Evolutionary conservation across 345 rosid species (phyloP).

Genomic region (Boechera divaricarpa): DNA sequence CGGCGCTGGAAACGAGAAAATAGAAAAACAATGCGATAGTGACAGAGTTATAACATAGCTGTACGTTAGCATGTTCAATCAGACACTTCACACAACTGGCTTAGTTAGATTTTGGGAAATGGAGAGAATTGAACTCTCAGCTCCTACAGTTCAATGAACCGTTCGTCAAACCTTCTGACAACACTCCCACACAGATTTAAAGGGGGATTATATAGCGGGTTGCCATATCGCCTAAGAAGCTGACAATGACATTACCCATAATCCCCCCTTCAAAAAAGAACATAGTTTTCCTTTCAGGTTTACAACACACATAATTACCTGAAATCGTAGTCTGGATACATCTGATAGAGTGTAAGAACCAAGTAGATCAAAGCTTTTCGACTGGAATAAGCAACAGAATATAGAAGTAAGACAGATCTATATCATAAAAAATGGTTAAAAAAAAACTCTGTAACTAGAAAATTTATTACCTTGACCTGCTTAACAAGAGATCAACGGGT

Average conservation of each 20-base stretch:
- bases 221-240: constrained; percentile 95
- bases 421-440: neutral
- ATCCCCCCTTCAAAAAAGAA: constrained; percentile 54
- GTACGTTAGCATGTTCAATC: constrained; percentile 25
- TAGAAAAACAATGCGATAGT: constrained; percentile 47
- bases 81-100: constrained; percentile 30
- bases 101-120: constrained; percentile 62
- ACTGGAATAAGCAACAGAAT: constrained; percentile 58
- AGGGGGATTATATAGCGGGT: constrained; percentile 79
- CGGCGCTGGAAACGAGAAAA: constrained; percentile 70
- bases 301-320: constrained; percentile 62
- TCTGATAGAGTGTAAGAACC: constrained; percentile 88
- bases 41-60: constrained; percentile 35
- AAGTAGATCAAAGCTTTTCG: constrained; percentile 95
- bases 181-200: constrained; percentile 78
- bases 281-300: neutral
- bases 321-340: constrained; percentile 97
- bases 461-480: constrained; percentile 82
- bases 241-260: constrained; percentile 99
- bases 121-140: constrained; percentile 99
- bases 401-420: constrained; percentile 42
- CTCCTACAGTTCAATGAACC: constrained; percentile 89
- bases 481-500: constrained; percentile 74
- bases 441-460: constrained; percentile 31
- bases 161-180: constrained; percentile 99